Conservation (phyloP, 352 stramenopile species). For the Phytophthora meadii region DNA sequence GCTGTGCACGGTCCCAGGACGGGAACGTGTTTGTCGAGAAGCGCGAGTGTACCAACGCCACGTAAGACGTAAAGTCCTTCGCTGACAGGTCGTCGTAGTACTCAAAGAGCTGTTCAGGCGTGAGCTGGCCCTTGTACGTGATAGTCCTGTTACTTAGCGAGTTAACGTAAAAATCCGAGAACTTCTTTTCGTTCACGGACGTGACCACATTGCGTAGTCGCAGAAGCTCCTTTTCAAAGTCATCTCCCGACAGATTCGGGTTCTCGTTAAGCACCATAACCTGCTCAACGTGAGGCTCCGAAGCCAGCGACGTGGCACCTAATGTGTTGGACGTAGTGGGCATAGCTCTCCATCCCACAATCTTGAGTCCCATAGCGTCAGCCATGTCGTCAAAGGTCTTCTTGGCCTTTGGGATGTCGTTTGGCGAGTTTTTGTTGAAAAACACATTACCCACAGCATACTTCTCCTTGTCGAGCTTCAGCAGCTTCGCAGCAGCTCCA, state of each 20-base stretch:
- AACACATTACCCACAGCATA: constrained; percentile 96
- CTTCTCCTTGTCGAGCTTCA: constrained; percentile 63
- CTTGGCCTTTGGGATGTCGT: constrained; percentile 88
- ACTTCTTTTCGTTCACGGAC: constrained; percentile 72
- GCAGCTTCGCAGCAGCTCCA: constrained; percentile 41
- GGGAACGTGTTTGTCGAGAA: constrained; percentile 99
- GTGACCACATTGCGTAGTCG: constrained; percentile 64
- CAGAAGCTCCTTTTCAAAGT: constrained; percentile 94
- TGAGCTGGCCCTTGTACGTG: constrained; percentile 98
- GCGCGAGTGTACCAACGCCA: constrained; percentile 96
- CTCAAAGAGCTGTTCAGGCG: constrained; percentile 90
- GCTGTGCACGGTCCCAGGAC: constrained; percentile 95
- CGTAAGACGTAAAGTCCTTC: constrained; percentile 91
- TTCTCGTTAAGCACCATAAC: constrained; percentile 93
- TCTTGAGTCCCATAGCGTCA: constrained; percentile 86
- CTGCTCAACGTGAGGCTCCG: constrained; percentile 95
- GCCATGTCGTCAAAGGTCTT: constrained; percentile 87
- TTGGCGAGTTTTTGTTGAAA: constrained; percentile 71
- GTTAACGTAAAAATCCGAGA: constrained; percentile 95
- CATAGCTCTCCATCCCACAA: constrained; percentile 94
- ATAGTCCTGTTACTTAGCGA: constrained; percentile 94
- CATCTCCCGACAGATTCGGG: constrained; percentile 55
- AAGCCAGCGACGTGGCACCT: constrained; percentile 92
- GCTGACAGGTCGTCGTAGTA: constrained; percentile 71
- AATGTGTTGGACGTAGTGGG: constrained; percentile 95